Conservation (phyloP, 202 grass and related monocot species). For the Miscanthus sacchariflorus region DNA sequence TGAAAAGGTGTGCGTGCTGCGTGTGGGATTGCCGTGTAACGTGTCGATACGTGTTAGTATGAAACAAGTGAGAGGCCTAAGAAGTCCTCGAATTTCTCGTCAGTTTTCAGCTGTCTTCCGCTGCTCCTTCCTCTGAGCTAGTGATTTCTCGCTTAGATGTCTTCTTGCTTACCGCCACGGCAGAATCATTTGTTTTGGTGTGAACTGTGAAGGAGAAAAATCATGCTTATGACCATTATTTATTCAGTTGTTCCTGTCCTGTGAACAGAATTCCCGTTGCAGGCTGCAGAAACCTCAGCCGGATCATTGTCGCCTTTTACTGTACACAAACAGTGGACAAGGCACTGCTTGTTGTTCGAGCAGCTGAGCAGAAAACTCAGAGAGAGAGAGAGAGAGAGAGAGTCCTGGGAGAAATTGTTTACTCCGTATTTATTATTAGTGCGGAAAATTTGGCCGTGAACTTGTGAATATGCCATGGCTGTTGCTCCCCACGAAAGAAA, state of each 20-base stretch:
- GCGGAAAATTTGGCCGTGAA: constrained; percentile 4
- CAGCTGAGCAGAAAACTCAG: neutral
- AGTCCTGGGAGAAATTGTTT: neutral
- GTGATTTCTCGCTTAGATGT: neutral
- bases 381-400: neutral
- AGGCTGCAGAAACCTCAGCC: neutral
- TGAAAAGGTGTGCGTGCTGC: neutral
- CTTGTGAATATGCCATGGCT: neutral
- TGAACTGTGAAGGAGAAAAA: neutral
- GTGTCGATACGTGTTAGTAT: constrained; percentile 27
- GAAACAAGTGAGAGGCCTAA: constrained; percentile 23
- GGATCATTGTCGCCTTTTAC: neutral
- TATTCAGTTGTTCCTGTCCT: neutral
- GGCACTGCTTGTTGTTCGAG: neutral
- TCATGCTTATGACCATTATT: neutral
- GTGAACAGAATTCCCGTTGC: constrained; percentile 2
- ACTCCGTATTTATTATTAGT: neutral
- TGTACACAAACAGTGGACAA: neutral
- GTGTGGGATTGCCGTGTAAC: constrained; percentile 31
- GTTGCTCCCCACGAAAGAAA: constrained; percentile 1
- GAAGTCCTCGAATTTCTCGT: constrained; percentile 12
- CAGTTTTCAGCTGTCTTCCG: neutral
- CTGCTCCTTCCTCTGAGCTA: neutral
- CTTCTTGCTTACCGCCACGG: neutral
- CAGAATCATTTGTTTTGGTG: neutral